These are phyloP conservation scores for Cordyceps farinosa DNA, from an alignment of 2,329 filamentous ascomycete species.

Conservation along the genomic window DNA sequence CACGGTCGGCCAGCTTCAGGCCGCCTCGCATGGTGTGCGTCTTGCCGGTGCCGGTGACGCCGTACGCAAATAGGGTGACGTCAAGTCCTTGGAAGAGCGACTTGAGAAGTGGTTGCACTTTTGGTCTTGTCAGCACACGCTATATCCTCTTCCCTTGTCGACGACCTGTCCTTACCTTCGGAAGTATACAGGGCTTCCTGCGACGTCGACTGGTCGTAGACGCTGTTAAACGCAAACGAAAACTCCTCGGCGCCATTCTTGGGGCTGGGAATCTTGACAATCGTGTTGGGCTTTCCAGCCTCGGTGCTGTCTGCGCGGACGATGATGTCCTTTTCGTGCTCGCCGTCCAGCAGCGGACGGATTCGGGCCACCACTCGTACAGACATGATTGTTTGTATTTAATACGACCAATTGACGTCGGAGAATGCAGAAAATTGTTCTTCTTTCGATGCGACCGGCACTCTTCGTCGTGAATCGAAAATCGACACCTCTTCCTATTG, in stretches of 20 bases:
- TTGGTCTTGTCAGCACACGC: background rate
- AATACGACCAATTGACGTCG: conserved; percentile 18
- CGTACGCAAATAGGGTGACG: conserved; percentile 88
- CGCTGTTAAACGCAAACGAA: conserved; percentile 90
- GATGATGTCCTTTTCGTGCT: conserved; percentile 84
- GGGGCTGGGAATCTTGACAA: conserved; percentile 88
- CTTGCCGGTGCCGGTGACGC: conserved; percentile 89
- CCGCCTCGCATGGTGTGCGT: conserved; percentile 96
- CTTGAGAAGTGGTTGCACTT: conserved; percentile 85
- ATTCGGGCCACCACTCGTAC: conserved; percentile 89
- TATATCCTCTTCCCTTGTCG: background rate
- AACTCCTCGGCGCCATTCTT: conserved; percentile 91
- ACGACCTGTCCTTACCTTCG: conserved; percentile 61
- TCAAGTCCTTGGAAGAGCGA: conserved; percentile 87
- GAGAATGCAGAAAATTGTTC: background rate
- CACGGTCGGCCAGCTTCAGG: conserved; percentile 77
- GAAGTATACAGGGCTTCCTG: conserved; percentile 87
- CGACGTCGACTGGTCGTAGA: conserved; percentile 75
- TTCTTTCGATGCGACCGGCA: background rate
- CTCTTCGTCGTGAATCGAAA: background rate
- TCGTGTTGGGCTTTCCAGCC: conserved; percentile 56
- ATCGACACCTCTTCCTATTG: background rate
- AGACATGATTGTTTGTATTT: conserved; percentile 42
- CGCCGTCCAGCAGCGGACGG: conserved; percentile 79
- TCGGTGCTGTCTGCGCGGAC: conserved; percentile 64